Evolutionary conservation across 345 rosid genomes (phyloP).

Genomic region (Physaria fendleri): DNA sequence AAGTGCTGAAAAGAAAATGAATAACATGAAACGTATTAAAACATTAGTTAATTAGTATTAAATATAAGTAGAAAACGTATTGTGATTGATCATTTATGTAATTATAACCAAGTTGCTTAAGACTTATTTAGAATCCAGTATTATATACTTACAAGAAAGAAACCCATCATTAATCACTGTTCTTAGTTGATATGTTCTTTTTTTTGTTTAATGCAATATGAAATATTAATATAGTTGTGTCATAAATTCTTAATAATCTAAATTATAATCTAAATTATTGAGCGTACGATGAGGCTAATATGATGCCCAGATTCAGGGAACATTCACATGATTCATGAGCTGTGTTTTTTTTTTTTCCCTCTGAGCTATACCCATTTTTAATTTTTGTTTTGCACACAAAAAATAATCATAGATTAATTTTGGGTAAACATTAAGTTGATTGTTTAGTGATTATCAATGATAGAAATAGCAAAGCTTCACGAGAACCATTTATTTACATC

Average conservation of each 20-base stretch:
- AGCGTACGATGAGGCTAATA: constrained; percentile 33
- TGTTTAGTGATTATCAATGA: background rate
- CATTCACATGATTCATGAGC: constrained; percentile 43
- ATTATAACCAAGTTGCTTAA: constrained; percentile 34
- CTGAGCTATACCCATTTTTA: background rate
- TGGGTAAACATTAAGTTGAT: background rate
- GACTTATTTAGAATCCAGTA: constrained; percentile 31
- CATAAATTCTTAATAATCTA: constrained; percentile 12
- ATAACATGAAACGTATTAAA: constrained; percentile 14
- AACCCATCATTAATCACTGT: constrained; percentile 30
- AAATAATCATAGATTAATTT: background rate
- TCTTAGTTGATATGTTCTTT: constrained; percentile 12
- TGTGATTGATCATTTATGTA: constrained; percentile 31
- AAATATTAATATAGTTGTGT: background rate
- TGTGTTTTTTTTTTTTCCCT: constrained; percentile 4
- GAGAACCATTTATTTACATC: background rate
- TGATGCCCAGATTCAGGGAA: constrained; percentile 49
- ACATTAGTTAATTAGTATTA: background rate
- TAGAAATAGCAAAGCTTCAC: background rate
- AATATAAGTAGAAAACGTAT: constrained; percentile 24
- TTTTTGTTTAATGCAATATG: background rate
- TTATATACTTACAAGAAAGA: constrained; percentile 35
- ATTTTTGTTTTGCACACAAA: background rate
- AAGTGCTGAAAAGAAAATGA: background rate
- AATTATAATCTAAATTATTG: constrained; percentile 20